These are phyloP conservation scores for Secale cereale DNA, from an alignment of 176 grass and related monocot species.

Conservation along the genomic window DNA sequence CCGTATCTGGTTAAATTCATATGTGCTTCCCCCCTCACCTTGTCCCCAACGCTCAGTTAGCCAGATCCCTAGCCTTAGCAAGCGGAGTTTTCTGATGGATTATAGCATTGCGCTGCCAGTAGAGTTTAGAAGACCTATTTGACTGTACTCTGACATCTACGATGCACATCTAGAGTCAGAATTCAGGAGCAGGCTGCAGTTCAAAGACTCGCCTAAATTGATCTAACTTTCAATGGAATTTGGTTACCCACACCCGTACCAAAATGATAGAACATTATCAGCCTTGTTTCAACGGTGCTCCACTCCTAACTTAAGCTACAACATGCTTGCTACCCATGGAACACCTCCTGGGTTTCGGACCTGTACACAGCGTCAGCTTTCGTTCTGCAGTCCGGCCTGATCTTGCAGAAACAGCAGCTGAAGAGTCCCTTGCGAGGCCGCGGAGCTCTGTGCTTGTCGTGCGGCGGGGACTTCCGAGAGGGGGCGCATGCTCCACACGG, in stretches of 20 bases:
- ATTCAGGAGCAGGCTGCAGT: slow-evolving; percentile 19
- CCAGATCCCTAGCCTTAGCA: too few relatives aligned
- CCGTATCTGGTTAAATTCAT: too few relatives aligned
- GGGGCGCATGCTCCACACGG: not conserved
- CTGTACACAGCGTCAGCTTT: slow-evolving; percentile 27
- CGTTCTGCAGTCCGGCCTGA: slow-evolving; percentile 39
- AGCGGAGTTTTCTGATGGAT: not conserved
- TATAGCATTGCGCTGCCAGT: not conserved
- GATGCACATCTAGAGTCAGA: slow-evolving; percentile 15
- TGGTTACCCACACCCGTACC: slow-evolving; percentile 2
- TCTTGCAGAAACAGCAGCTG: slow-evolving; percentile 46
- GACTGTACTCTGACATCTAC: not conserved
- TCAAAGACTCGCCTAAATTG: not conserved
- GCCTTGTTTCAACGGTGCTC: not conserved
- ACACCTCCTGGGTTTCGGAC: not conserved
- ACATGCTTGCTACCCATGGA: not conserved
- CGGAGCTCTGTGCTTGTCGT: not conserved
- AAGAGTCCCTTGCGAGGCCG: slow-evolving; percentile 10
- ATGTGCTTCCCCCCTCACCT: too few relatives aligned
- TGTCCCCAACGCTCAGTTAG: too few relatives aligned
- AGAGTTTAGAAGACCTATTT: not conserved
- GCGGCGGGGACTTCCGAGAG: not conserved
- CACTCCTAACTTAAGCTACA: not conserved
- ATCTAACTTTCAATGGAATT: not conserved
- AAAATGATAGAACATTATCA: slow-evolving; percentile 8